These are phyloP conservation scores for Paramyrothecium sp. DNA, from an alignment of 2,329 filamentous ascomycete genomes.

Conservation along the genomic window DNA sequence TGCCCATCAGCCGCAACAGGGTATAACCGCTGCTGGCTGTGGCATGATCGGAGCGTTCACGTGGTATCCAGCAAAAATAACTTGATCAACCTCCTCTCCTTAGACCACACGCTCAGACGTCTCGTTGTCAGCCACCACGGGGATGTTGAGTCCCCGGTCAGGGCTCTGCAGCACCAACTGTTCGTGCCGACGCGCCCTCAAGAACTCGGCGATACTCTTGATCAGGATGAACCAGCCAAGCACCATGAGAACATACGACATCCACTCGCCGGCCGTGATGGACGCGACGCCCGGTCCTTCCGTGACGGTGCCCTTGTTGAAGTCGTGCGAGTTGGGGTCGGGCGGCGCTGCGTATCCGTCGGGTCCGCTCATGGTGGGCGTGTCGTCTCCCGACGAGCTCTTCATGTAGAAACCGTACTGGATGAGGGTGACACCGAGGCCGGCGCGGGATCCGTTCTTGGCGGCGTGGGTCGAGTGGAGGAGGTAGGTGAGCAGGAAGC, in stretches of 20 bases:
- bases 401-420: conserved; percentile 98
- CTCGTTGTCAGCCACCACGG: conserved; percentile 86
- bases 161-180: conserved; percentile 91
- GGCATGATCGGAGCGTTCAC: background rate
- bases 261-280: conserved; percentile 78
- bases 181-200: conserved; percentile 85
- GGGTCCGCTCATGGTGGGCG: conserved; percentile 44
- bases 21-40: too few relatives aligned
- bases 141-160: conserved; percentile 78
- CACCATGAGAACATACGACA: conserved; percentile 92
- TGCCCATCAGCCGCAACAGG: background rate
- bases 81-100: background rate
- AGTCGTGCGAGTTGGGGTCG: conserved; percentile 88
- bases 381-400: conserved; percentile 46
- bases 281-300: conserved; percentile 44
- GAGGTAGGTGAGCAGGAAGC: conserved; percentile 96
- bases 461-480: conserved; percentile 97
- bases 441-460: conserved; percentile 94
- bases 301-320: conserved; percentile 70
- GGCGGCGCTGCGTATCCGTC: conserved; percentile 68
- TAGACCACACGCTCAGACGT: conserved; percentile 73
- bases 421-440: conserved; percentile 90
- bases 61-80: conserved; percentile 10
- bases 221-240: conserved; percentile 98
- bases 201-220: conserved; percentile 85